phyloP scores from a whole-genome alignment of 805 yeast genomes.

The Myxozyma neotropica region DNA sequence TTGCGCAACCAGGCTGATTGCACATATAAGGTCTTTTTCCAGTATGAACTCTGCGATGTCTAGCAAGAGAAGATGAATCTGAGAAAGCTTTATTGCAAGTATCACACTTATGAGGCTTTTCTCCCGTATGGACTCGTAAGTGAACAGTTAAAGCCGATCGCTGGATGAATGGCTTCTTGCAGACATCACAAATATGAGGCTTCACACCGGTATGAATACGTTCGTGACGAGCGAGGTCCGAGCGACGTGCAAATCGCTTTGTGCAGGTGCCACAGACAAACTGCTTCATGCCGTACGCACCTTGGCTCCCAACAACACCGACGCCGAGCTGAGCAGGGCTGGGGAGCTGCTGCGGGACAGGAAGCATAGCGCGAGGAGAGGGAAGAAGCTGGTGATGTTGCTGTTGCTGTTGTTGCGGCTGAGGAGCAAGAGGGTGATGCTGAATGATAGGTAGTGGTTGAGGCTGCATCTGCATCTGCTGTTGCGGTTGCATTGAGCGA shows the following conservation, averaged over 20 bases:
- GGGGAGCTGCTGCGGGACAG: constrained; percentile 5
- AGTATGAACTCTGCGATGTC: constrained; percentile 72
- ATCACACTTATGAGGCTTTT: constrained; percentile 66
- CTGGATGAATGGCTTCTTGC: constrained; percentile 77
- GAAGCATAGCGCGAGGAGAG: constrained; percentile 4
- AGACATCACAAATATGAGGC: constrained; percentile 52
- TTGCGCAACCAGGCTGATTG: constrained; percentile 69
- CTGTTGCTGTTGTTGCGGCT: constrained; percentile 9
- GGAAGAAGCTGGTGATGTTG: constrained; percentile 1
- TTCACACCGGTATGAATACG: constrained; percentile 57
- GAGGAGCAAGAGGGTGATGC: neutral
- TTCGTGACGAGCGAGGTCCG: constrained; percentile 79
- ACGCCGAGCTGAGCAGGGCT: constrained; percentile 8
- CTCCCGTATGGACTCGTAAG: constrained; percentile 79
- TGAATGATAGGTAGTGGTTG: neutral
- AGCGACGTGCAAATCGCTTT: constrained; percentile 70
- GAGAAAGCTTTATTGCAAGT: constrained; percentile 38
- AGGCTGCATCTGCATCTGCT: constrained; percentile 8
- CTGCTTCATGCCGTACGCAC: constrained; percentile 34
- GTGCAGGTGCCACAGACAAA: constrained; percentile 53
- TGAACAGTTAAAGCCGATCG: constrained; percentile 84
- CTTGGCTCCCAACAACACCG: neutral
- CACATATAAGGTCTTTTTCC: constrained; percentile 48
- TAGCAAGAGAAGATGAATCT: constrained; percentile 57
- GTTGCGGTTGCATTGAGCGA: constrained; percentile 1